Evolutionary conservation across 495 filamentous ascomycete species (phyloP), one percentile per base, ranked within the genome.

Genomic region (Penicillium daleae): DNA sequence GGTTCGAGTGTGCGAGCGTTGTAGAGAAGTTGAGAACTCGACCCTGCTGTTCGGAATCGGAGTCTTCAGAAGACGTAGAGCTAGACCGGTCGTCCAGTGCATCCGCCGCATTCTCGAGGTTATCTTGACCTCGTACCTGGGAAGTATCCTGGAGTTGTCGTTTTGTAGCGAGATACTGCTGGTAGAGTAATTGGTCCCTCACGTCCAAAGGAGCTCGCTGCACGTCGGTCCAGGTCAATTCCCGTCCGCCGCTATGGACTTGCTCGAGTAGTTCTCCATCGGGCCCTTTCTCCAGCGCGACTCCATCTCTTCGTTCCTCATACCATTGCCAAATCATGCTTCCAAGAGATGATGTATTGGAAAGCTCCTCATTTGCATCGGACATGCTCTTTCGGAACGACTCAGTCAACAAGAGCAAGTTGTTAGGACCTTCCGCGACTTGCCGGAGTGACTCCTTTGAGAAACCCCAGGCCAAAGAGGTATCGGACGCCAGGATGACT

Each of bases 381-480:
- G 76, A 52, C 24, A 74, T 76, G 3, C 82, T 77, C 60, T 79
- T 82, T 57, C 75, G 78, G 49, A 80, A 71, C 0, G 78, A 76
- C 67, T 98, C 92, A 0, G 95, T 96, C 27, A 99, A 80, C 56
- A 98, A 83, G 29, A 98, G 83, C 42, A 97, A 76, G 68, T 97
- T 99, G 33, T 86, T 84, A 2, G 86, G 78, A 63, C 96, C 90
- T 52, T 82, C 78, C 0, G 91, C 91, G 55, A 99, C 83, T 24
- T 77, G 77, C 46, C 83, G 83, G n/a, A 98, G 74, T 6, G 93
- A 85, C n/a, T 93, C 88, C 70, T 89, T 91, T 1, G 96, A 95
- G 68, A 97, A 97, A 0, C 95, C 95, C 95, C 96, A 99, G 57
- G 95, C 92, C 29, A 99, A 71, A 31, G 92, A 94, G 0, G 88